Base-by-base conservation (phyloP, 1,284 basidiomycete species). In the Hypsizygus ulmarius region DNA sequence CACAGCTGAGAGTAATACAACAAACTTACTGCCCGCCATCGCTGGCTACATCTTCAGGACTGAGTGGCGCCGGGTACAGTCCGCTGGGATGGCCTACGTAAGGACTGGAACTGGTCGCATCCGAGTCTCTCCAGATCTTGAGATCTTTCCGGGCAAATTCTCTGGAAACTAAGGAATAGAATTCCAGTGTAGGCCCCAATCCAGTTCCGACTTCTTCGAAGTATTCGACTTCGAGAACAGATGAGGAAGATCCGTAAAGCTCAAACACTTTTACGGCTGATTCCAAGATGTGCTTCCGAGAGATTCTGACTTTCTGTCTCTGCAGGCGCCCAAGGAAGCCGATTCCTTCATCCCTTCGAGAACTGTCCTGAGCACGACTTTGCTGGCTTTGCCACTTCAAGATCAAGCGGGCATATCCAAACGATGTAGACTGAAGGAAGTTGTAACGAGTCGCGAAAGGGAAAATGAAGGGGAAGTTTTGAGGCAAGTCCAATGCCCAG, bases 141-240 rank as follows among this genome's bases (percentile, higher is more conserved):
- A 97, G 71, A 54, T 91, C 84, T 57, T 85, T 82, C 49, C 91
- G 77, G 0, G 93, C 93, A 66, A 97, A 97, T 69, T 96, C 94
- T 62, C 86, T 88, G 41, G 92, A 95, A 11, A 93, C 93, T 43
- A 98, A 73, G 32, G 93, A 88, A 69, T 97, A 98, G 70, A 99
- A 98, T 71, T 98, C 97, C 29, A 99, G 77, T n/a, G 97, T 99
- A 5, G 95, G 97, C 2, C 97, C 97, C 9, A 99, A 74, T 25
- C 97, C 97, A 2, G 97, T 99, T 16, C 97, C 97, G 42, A 97
- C 96, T 74, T 99, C 97, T 63, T 97, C 94, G 64, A 98, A 98
- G 74, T 98, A 99, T 68, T 99, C 95, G 44, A 99, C 93, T 66
- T 99, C 96, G 15, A 99, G 79, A 37, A 98, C 85, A 0, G 93